Evolutionary conservation across 495 filamentous ascomycete species (phyloP), one percentile per base, ranked within the genome.

Genomic region (Sabuloglossum arenarium): DNA sequence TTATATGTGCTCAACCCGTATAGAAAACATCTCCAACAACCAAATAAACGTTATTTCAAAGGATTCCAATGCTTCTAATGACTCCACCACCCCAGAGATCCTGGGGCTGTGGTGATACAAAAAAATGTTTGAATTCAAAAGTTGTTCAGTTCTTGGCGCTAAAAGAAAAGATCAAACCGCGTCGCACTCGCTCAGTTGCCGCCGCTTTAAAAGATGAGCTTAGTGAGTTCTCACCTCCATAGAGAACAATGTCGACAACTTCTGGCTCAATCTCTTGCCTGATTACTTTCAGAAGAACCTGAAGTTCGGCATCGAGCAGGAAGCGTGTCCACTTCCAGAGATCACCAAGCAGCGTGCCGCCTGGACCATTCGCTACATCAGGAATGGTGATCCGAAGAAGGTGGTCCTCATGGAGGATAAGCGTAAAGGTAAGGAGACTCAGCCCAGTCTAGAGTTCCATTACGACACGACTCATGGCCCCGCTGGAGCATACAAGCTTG

Each of bases 351-450:
- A 3, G 39, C 39, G 39, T 19, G 39, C 39, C 21, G 39, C 19
- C 39, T 43, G 19, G 16, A 43, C 39, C n/a, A 43, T 43, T 43
- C 39, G 39, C 39, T 43, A 21, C 39, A 43, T 43, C 39, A 43
- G 21, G 39, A 43, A 43, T 43, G 39, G 39, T 10, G 39, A 43
- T n/a, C 16, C 39, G 19, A 43, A 43, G 39, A 43, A 43, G 21
- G 39, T 43, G 16, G 57, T 59, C 32, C 59, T 56, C 51, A 57
- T 37, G 58, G 59, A 42, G 59, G 59, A 59, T 21, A 43, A 42
- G n/a, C 19, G 39, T 21, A 43, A n/a, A 43, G 39, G 39, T 3
- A 21, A 43, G 3, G 39, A 43, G 39, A 58, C 58, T n/a, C 23
- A 53, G 21, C 27, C 55, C 46, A 55, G 34, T 39, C 30, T 55